Conservation (phyloP, 345 rosid species). For the Rhodamnia argentea region DNA sequence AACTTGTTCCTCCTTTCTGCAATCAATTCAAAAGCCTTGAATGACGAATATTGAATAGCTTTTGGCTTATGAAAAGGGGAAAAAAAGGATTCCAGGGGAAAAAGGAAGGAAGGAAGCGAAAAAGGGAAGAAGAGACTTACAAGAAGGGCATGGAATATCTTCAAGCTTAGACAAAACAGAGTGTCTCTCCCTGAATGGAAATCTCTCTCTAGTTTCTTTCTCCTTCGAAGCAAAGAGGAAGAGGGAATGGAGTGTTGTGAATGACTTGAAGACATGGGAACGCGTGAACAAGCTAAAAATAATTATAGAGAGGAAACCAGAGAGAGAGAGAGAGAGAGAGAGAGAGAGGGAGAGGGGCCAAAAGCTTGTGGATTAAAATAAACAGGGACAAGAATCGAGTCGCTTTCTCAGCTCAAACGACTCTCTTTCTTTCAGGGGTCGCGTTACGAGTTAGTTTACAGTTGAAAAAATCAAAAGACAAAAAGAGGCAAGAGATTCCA, state of each 20-base stretch:
- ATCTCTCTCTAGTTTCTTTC: neutral
- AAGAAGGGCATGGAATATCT: slow-evolving; percentile 46
- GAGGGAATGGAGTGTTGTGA: neutral
- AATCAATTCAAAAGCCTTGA: neutral
- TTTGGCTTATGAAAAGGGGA: slow-evolving; percentile 1
- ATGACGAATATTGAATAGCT: neutral
- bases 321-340: neutral
- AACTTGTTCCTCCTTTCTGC: neutral
- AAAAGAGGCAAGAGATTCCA: neutral
- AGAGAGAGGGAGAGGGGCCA: neutral
- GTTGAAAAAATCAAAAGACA: neutral
- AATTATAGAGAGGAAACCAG: neutral
- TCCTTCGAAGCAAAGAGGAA: neutral
- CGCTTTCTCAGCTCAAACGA: neutral
- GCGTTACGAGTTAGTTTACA: neutral
- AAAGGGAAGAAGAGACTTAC: slow-evolving; percentile 44
- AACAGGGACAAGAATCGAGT: neutral
- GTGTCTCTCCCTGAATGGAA: neutral
- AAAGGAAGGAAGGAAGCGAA: neutral
- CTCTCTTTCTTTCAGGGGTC: neutral
- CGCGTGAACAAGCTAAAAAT: neutral
- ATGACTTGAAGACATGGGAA: neutral
- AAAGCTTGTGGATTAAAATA: neutral
- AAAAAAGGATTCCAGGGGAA: neutral
- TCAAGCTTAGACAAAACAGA: slow-evolving; percentile 31